These are phyloP conservation scores for Aspergillus ustus DNA, from an alignment of 2,329 filamentous ascomycete species.

Conservation along the genomic window DNA sequence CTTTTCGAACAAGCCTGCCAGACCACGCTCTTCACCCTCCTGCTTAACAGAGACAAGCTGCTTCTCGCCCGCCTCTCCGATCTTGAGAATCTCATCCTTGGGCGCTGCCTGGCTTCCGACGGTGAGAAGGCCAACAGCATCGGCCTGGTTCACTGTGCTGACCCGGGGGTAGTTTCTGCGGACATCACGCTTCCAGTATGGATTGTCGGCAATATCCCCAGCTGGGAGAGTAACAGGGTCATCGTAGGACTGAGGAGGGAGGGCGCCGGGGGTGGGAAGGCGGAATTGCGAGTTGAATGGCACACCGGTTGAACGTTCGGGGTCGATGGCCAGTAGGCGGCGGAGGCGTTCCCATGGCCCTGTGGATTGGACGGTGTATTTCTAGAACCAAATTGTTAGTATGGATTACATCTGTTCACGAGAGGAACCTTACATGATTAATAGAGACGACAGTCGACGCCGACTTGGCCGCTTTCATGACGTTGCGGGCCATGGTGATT, in stretches of 20 bases:
- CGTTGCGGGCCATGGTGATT: slow-evolving; percentile 40
- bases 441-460: slow-evolving; percentile 44
- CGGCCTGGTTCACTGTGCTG: slow-evolving; percentile 79
- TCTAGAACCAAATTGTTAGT: slow-evolving; percentile 58
- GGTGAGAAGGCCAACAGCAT: slow-evolving; percentile 81
- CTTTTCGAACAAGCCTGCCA: slow-evolving; percentile 75
- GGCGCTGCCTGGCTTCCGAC: slow-evolving; percentile 82
- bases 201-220: slow-evolving; percentile 85
- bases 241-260: slow-evolving; percentile 73
- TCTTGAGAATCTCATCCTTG: slow-evolving; percentile 74
- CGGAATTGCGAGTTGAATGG: slow-evolving; percentile 93
- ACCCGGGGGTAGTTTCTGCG: slow-evolving; percentile 81
- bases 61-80: slow-evolving; percentile 73
- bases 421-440: slow-evolving; percentile 37
- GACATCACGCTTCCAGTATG: slow-evolving; percentile 93
- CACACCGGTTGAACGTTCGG: slow-evolving; percentile 86
- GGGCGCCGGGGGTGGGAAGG: slow-evolving; percentile 76
- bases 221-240: slow-evolving; percentile 85
- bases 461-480: slow-evolving; percentile 45
- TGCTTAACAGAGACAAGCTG: slow-evolving; percentile 77
- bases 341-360: slow-evolving; percentile 89
- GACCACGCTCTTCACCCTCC: slow-evolving; percentile 71
- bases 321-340: slow-evolving; percentile 76
- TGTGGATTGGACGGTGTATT: slow-evolving; percentile 90
- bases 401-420: neutral